Base-by-base conservation (phyloP, 2,329 filamentous ascomycete genomes). In the Myrmaecium sp. region DNA sequence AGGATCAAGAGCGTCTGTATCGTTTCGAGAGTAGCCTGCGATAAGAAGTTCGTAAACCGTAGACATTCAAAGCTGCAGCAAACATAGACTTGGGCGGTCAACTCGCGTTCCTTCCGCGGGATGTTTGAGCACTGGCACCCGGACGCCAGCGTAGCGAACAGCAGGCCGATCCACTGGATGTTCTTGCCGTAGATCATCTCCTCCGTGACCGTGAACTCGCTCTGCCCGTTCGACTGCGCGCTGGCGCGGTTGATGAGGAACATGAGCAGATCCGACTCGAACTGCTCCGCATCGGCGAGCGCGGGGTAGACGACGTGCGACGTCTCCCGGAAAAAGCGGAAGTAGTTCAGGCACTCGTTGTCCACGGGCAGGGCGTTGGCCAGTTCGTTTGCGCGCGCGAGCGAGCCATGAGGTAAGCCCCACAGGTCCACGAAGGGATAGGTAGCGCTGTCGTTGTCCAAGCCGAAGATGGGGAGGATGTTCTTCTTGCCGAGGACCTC, bases 341-440 rank as follows among this genome's bases (percentile, higher is more conserved):
- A 69, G 30, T 70, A 62, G 30, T 60, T 60, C 36, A 66, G 52
- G 36, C 67, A 68, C 38, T 72, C 62, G 13, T 58, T 51, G 38
- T 74, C 69, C 32, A 52, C 60, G 0, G 69, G 69, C 17, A 74
- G 47, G 2, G 66, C 65, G 36, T 64, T 66, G 18, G 64, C 66
- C 2, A 74, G 55, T 27, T 69, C 66, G 30, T 55, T 61, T 4
- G 69, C 58, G 38, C 69, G 62, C 33, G 64, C 58, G 5, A 65
- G 54, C 1, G 64, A 68, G 26, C 63, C 66, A 30, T 71, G 66
- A 2, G 65, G 66, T 5, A 69, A 35, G 2, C 58, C 69, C 67
- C 68, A 74, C 3, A 74, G 48, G 39, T 73, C 69, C 15, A 74
- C 66, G 37, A 74, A 74, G 5, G 69, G 69, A 39, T 74, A 74